Evolutionary conservation across 2,329 filamentous ascomycete species (phyloP).

Genomic region (Colletotrichum limetticola): DNA sequence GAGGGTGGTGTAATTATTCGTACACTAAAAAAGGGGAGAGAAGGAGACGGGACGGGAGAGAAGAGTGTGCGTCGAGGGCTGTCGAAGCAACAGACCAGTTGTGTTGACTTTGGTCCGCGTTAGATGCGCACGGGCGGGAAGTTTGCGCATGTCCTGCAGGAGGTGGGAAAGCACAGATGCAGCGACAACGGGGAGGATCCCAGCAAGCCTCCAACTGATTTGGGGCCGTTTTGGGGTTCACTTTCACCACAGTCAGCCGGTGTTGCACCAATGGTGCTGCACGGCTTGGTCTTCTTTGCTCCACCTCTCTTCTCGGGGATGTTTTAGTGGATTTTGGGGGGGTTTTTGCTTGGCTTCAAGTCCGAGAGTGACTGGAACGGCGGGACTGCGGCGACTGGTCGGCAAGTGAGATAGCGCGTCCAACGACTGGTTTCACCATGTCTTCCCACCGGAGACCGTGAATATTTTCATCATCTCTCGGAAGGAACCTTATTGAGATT

Average conservation of each 20-base stretch:
- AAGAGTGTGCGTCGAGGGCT: conserved; percentile 22
- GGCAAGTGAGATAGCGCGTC: conserved; percentile 3
- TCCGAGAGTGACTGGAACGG: conserved; percentile 6
- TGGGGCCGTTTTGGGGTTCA: conserved; percentile 1
- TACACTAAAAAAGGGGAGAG: conserved; percentile 25
- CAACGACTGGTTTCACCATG: conserved; percentile 33
- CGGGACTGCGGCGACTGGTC: conserved; percentile 13
- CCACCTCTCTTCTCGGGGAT: not conserved
- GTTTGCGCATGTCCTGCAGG: conserved; percentile 33
- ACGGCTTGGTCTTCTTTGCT: not conserved
- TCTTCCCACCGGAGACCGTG: conserved; percentile 23
- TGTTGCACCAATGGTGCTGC: conserved; percentile 1
- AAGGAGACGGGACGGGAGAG: not conserved
- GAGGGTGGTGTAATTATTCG: not conserved
- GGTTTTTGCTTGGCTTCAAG: conserved; percentile 9
- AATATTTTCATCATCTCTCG: conserved; percentile 1
- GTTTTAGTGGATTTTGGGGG: not conserved
- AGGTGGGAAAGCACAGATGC: conserved; percentile 28
- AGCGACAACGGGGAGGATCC: conserved; percentile 20
- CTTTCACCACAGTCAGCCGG: not conserved
- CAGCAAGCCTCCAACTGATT: not conserved
- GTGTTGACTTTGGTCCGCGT: conserved; percentile 23
- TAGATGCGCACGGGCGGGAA: conserved; percentile 30
- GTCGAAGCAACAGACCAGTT: conserved; percentile 30
- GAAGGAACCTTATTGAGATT: conserved; percentile 10